These are phyloP conservation scores for Sarocladium strictum DNA, from an alignment of 2,329 filamentous ascomycete species.

Conservation along the genomic window DNA sequence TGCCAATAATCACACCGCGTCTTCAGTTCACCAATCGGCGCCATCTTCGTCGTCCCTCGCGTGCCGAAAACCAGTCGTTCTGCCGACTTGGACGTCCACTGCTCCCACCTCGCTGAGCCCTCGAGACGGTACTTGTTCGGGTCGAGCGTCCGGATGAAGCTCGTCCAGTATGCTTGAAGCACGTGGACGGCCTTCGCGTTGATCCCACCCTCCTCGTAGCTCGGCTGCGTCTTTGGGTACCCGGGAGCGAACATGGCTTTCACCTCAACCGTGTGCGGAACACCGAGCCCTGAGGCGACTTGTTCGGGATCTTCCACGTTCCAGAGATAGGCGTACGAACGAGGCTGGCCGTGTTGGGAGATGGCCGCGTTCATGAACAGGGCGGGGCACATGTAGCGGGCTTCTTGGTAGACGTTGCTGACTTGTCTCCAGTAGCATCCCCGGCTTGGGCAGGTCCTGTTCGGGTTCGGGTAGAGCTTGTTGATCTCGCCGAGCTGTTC, in stretches of 20 bases:
- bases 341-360: constrained; percentile 23
- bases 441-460: constrained; percentile 23
- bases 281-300: constrained; percentile 50
- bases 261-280: constrained; percentile 61
- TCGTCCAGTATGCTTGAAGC: constrained; percentile 68
- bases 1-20: constrained; percentile 22
- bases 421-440: constrained; percentile 33
- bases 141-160: constrained; percentile 61
- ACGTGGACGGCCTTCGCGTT: constrained; percentile 55
- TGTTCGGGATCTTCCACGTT: constrained; percentile 56
- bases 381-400: constrained; percentile 29
- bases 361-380: constrained; percentile 25
- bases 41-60: constrained; percentile 32
- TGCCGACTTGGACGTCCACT: constrained; percentile 25
- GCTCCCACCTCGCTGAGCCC: constrained; percentile 33
- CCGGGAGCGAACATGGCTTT: constrained; percentile 62
- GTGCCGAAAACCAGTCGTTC: constrained; percentile 35
- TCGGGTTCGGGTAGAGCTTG: constrained; percentile 28
- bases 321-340: constrained; percentile 64
- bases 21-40: constrained; percentile 22
- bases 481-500: constrained; percentile 25
- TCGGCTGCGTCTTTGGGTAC: constrained; percentile 48
- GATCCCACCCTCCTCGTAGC: constrained; percentile 43
- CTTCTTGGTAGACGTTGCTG: constrained; percentile 29
- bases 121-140: constrained; percentile 46